Evolutionary conservation across 129 eudicot genomes (phyloP), one percentile per base, ranked within the genome.

Genomic region (Flaveria linearis): DNA sequence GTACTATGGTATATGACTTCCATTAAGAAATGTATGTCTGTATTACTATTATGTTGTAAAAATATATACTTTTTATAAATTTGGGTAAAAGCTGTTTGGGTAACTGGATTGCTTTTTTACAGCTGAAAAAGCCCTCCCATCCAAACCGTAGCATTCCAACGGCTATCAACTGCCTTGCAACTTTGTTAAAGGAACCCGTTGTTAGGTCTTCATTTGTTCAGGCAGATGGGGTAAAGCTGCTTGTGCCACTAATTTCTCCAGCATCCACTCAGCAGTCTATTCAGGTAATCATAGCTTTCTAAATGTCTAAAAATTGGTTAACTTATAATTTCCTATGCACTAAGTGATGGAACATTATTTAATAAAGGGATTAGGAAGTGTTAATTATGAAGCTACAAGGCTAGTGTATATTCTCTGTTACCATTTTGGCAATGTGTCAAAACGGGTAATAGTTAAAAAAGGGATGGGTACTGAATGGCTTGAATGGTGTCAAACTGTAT

Each of bases 211-310:
- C 88, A 55, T 91, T 94, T 87, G 97, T 94, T 86, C 90, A 91
- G 84, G 92, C 87, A 41, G 97, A 94, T 82, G 99, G 99, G 12
- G 96, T 94, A 13, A 91, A 91, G 82, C 85, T 94, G 73, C 96
- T 94, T 55, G 88, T 91, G 52, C 97, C 97, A 74, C 83, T 94
- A 30, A 94, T 94, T 81, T 60, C 91, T 78, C 97, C 99, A 61
- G 99, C 96, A 72, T 91, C 98, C 74, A 91, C 92, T 86, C 99
- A 94, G 78, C 99, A 94, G 82, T 91, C 99, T 62, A 87, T 89
- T 75, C 99, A 94, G 94, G 99, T 91, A 76, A 74, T 33, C 22
- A 5, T 30, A 14, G 12, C 12, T 63, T 63, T 63, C 13, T 63
- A 63, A 28, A 63, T 14, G 45, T 63, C 69, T 16, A 30, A 30